Evolutionary conservation across 257 asterid species (phyloP).

Genomic region (Penstemon davidsonii): DNA sequence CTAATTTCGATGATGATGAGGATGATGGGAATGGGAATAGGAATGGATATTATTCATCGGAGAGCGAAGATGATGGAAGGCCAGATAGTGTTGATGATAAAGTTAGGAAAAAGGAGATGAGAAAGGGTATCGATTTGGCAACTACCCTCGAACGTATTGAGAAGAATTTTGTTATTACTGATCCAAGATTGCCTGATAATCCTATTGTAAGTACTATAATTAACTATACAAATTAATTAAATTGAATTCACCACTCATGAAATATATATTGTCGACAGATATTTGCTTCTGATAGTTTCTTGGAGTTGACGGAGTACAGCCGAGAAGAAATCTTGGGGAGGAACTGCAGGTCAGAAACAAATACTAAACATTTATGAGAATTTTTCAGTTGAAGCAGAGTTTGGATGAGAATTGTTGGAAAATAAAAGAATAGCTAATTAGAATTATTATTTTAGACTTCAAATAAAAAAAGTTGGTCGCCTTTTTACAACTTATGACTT

Average conservation of each 20-base stretch:
- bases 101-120: conserved; percentile 95
- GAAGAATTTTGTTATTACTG: conserved; percentile 95
- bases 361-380: no score
- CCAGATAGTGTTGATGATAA: conserved; percentile 91
- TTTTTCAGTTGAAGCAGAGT: no score
- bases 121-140: conserved; percentile 98
- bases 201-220: conserved; percentile 70
- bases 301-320: conserved; percentile 97
- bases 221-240: not conserved
- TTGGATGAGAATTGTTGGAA: no score
- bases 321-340: conserved; percentile 97
- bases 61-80: conserved; percentile 60
- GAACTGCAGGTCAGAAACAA: conserved; percentile 67
- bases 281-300: conserved; percentile 98
- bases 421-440: no score
- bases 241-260: not conserved
- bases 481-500: no score
- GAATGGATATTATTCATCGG: conserved; percentile 42
- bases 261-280: conserved; percentile 43
- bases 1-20: conserved; percentile 37
- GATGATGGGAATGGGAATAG: conserved; percentile 44
- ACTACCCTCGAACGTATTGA: conserved; percentile 98
- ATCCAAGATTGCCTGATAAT: conserved; percentile 96
- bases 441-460: no score
- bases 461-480: no score